Conservation (phyloP, 176 grass and related monocot genomes). For the Avena insularis region DNA sequence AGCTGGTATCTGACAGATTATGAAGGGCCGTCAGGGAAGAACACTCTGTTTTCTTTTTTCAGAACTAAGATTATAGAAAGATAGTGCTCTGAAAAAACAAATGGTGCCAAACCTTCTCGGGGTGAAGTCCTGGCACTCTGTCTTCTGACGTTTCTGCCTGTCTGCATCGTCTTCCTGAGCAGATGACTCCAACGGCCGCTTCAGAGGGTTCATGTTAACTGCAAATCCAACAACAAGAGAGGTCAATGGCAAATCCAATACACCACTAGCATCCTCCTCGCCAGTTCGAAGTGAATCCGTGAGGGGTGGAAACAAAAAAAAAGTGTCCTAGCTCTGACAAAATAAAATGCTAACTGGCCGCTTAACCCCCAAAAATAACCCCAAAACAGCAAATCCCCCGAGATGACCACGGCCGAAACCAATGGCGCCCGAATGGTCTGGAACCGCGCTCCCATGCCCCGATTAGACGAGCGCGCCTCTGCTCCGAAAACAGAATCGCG, state of each 20-base stretch:
- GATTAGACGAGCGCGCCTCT: neutral
- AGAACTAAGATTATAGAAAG: conserved; percentile 11
- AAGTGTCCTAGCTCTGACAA: neutral
- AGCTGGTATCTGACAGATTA: conserved; percentile 70
- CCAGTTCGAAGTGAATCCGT: neutral
- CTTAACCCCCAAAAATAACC: neutral
- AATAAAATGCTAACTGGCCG: neutral
- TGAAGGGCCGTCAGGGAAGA: neutral
- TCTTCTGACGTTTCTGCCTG: conserved; percentile 38
- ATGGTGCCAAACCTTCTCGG: conserved; percentile 48
- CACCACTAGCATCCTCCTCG: neutral
- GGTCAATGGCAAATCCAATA: neutral
- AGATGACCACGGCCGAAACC: neutral
- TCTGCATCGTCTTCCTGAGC: conserved; percentile 29
- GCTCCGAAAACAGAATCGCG: neutral
- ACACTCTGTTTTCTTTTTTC: neutral
- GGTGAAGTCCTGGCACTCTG: conserved; percentile 31
- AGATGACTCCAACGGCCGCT: conserved; percentile 36
- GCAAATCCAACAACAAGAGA: neutral
- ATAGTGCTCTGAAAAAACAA: neutral
- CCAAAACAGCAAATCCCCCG: neutral
- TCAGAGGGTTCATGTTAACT: conserved; percentile 45
- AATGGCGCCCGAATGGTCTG: neutral
- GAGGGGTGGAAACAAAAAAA: too few species aligned
- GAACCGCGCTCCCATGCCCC: neutral